These are phyloP conservation scores for Tulasnella sp. DNA, from an alignment of 768 basidiomycete genomes.

Conservation along the genomic window DNA sequence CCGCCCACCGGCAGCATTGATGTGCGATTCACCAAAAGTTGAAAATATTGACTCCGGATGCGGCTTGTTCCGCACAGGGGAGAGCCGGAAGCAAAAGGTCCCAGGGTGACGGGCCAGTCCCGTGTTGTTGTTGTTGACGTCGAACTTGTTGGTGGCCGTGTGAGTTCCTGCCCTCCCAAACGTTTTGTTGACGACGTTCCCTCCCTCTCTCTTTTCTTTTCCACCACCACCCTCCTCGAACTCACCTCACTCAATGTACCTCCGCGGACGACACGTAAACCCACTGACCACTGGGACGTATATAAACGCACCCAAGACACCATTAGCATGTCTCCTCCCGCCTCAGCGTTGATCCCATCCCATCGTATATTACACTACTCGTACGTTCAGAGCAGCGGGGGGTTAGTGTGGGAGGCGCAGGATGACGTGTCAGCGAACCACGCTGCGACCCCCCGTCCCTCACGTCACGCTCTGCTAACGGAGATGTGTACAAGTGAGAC, in stretches of 20 bases:
- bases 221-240: not conserved
- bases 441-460: slow-evolving; percentile 3
- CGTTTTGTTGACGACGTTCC: not conserved
- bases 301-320: slow-evolving; percentile 15
- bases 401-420: not conserved
- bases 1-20: not conserved
- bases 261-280: slow-evolving; percentile 1
- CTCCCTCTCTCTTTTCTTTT: not conserved
- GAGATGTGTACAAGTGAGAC: not conserved
- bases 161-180: not conserved
- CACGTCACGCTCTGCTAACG: not conserved
- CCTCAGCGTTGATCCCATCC: slow-evolving; percentile 1
- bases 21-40: not conserved
- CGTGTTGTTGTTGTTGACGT: not conserved
- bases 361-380: not conserved
- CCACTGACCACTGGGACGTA: slow-evolving; percentile 1
- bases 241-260: slow-evolving; percentile 6
- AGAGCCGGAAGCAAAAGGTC: not conserved
- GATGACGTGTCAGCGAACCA: slow-evolving; percentile 18
- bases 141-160: slow-evolving; percentile 1
- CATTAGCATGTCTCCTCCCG: not conserved
- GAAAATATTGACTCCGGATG: not conserved
- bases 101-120: not conserved
- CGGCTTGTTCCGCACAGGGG: not conserved
- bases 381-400: not conserved